phyloP scores from a whole-genome alignment of 202 grass and related monocot species.

The Cymbopogon flexuosus region DNA sequence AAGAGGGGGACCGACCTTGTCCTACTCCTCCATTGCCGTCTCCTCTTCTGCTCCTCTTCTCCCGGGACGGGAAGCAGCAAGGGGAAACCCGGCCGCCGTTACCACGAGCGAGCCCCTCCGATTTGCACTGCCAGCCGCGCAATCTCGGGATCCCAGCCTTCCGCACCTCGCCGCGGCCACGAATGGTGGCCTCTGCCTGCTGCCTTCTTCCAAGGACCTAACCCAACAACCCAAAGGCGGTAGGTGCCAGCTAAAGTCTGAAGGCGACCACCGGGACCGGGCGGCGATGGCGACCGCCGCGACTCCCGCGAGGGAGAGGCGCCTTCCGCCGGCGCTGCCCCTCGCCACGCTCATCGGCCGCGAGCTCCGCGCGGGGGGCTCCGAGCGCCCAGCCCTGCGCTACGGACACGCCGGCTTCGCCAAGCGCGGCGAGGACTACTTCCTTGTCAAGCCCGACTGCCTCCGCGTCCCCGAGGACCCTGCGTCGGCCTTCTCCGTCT shows the following conservation, averaged over 20 bases:
- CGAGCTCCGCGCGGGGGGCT: constrained; percentile 69
- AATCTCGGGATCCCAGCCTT: background rate
- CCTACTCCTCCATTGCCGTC: background rate
- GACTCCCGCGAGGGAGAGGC: background rate
- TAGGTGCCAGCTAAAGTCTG: background rate
- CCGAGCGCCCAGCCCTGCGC: constrained; percentile 57
- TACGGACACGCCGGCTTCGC: constrained; percentile 80
- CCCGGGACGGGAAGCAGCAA: no score
- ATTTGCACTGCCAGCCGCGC: background rate
- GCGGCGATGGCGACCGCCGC: constrained; percentile 13
- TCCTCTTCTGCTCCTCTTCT: background rate
- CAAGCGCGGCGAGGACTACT: constrained; percentile 90
- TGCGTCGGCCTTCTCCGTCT: constrained; percentile 81
- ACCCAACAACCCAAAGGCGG: background rate
- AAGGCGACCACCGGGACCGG: background rate
- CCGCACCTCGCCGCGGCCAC: background rate
- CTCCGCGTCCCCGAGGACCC: constrained; percentile 60
- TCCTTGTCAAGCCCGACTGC: constrained; percentile 80
- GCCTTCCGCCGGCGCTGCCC: constrained; percentile 35
- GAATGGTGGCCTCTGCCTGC: background rate
- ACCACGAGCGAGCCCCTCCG: background rate
- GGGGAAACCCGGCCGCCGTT: no score
- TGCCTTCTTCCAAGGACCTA: background rate
- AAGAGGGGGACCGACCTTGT: background rate
- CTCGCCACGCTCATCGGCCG: constrained; percentile 83